Base-by-base conservation (phyloP, 2,329 filamentous ascomycete species). In the Cercospora citrullina region DNA sequence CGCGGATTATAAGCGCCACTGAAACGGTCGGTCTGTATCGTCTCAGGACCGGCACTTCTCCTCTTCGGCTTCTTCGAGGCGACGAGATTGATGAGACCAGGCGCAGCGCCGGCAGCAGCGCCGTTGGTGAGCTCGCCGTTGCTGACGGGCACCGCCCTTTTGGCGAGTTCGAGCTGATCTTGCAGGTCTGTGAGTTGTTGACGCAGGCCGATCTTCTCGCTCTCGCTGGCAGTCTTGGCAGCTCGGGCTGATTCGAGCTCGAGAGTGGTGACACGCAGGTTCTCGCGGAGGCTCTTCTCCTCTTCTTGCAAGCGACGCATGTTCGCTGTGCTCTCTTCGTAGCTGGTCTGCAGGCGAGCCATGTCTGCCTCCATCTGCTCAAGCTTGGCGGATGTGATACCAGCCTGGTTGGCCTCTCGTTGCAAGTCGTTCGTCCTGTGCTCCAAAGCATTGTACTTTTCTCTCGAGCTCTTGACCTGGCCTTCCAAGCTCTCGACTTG, bases 21-120 rank as follows among this genome's bases (percentile, higher is more conserved):
- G 85, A 96, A 96, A 71, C 95, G 90, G 81, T 98, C 94, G 74
- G 92, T 84, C 57, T 94, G 91, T 74, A 92, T 90, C 68, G 89
- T 89, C 79, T 97, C 94, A 18, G 91, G 90, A 58, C 93, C 94
- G 67, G 93, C 94, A 79, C 94, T 98, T 72, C 95, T 88, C 77
- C 95, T 87, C 85, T 98, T 97, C 51, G 94, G 93, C 83, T 97
- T 97, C 88, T 98, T 98, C 60, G 93, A 94, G 2, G 94, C 92
- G 28, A 99, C 95, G 36, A 99, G 86, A 80, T 98, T 99, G 86
- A 99, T 97, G 70, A 99, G 87, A 51, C 93, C 94, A 77, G 86
- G 91, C 48, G 87, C 81, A 60, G 87, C 84, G 18, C 82, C 79
- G 59, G 80, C 79, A 63, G 80, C 77, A 60, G 81, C 72, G 39